A percentile compares a stretch with the other conserved stretches of the same genome.
These are phyloP conservation scores for Cenchrus americanus DNA, from an alignment of 176 grass and related monocot genomes.

Conservation along the genomic window DNA sequence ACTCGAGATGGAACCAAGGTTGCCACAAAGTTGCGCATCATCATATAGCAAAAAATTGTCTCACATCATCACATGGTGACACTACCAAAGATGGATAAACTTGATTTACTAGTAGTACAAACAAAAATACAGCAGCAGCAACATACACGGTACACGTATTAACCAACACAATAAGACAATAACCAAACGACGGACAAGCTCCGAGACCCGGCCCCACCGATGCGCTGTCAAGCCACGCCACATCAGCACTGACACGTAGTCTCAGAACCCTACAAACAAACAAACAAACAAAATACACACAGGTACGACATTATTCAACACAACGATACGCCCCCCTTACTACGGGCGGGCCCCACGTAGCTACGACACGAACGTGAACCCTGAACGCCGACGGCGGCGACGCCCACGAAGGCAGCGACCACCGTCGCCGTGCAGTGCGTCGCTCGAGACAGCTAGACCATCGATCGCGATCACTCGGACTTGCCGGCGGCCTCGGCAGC, in stretches of 20 bases:
- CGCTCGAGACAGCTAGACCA: background rate
- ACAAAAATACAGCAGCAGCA: too few relatives aligned
- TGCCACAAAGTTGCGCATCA: too few relatives aligned
- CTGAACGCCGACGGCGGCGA: background rate
- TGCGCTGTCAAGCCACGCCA: too few relatives aligned
- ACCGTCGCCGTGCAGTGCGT: conserved; percentile 18
- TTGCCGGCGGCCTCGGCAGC: conserved; percentile 15
- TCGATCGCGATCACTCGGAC: conserved; percentile 26
- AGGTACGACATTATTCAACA: background rate
- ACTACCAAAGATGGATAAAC: too few relatives aligned
- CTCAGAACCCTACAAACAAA: background rate
- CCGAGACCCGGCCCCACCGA: too few relatives aligned
- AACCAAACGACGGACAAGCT: too few relatives aligned
- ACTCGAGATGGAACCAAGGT: too few relatives aligned
- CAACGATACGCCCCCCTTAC: background rate
- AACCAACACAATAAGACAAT: too few relatives aligned
- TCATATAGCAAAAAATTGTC: too few relatives aligned
- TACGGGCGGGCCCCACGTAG: background rate
- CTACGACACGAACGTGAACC: background rate
- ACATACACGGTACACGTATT: too few relatives aligned
- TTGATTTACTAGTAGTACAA: too few relatives aligned
- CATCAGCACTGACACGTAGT: background rate
- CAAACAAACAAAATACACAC: background rate
- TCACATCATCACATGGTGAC: too few relatives aligned
- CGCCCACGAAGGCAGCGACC: background rate